Evolutionary conservation across 148 eudicot genomes (phyloP).

Genomic region (Cornus suecica): DNA sequence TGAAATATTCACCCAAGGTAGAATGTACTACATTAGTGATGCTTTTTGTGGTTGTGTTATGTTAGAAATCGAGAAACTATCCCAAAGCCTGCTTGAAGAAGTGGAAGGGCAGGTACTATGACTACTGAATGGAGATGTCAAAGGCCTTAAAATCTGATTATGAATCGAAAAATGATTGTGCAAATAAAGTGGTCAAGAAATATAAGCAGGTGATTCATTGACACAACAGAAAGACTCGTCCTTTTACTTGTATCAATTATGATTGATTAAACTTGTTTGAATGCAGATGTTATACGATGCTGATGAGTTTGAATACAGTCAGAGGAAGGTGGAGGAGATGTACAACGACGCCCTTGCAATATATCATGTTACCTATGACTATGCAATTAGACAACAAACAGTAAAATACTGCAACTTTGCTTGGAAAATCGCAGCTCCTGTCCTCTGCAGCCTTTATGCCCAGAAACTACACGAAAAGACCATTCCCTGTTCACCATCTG

Average conservation of each 20-base stretch:
- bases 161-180: constrained; percentile 27
- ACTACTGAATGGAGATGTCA: constrained; percentile 47
- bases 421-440: constrained; percentile 72
- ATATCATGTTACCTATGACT: constrained; percentile 44
- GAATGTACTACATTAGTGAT: not conserved
- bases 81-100: constrained; percentile 20
- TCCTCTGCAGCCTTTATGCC: constrained; percentile 30
- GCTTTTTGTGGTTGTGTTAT: constrained; percentile 7
- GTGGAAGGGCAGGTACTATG: constrained; percentile 40
- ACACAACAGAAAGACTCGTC: not conserved
- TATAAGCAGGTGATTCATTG: constrained; percentile 48
- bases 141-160: constrained; percentile 17
- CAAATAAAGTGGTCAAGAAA: constrained; percentile 35
- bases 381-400: constrained; percentile 16
- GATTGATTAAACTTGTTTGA: not conserved
- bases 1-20: not conserved
- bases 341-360: constrained; percentile 56
- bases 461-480: constrained; percentile 25
- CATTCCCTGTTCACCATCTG: constrained; percentile 30
- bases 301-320: constrained; percentile 45
- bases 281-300: constrained; percentile 55
- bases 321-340: constrained; percentile 32
- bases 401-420: constrained; percentile 51
- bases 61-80: constrained; percentile 48
- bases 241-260: not conserved